phyloP scores from a whole-genome alignment of 805 yeast species.

The Kluyveromyces wickerhamii region DNA sequence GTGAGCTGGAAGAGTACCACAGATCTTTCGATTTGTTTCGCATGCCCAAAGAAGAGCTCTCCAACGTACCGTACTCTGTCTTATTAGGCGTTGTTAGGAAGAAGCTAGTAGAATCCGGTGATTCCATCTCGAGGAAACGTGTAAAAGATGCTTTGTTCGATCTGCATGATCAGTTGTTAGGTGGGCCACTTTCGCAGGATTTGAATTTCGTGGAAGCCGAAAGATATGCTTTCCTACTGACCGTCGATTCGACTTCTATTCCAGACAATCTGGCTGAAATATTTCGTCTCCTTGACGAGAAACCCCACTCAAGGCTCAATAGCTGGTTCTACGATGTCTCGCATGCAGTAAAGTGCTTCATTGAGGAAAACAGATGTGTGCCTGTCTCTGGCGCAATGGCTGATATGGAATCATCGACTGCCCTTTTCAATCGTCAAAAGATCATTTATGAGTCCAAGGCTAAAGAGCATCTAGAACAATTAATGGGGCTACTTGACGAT shows the following conservation, averaged over 20 bases:
- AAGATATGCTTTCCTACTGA: conserved; percentile 37
- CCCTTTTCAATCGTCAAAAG: conserved; percentile 50
- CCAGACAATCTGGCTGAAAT: conserved; percentile 27
- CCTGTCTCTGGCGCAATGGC: conserved; percentile 74
- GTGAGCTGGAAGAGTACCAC: conserved; percentile 45
- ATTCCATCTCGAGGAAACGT: conserved; percentile 26
- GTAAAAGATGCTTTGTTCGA: conserved; percentile 33
- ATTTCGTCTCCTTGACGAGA: conserved; percentile 40
- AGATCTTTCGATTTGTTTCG: conserved; percentile 42
- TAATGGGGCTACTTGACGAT: conserved; percentile 14
- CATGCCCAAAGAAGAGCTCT: conserved; percentile 36
- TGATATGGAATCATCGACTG: conserved; percentile 81
- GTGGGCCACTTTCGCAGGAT: conserved; percentile 21
- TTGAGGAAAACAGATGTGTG: conserved; percentile 20
- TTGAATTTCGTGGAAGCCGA: conserved; percentile 46
- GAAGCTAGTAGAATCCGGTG: conserved; percentile 30
- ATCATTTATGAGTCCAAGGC: conserved; percentile 51
- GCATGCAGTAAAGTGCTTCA: not conserved
- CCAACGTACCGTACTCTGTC: conserved; percentile 64
- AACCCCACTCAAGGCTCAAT: not conserved
- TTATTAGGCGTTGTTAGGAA: conserved; percentile 49
- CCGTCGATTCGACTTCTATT: not conserved
- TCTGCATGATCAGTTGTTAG: conserved; percentile 27
- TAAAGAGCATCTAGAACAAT: conserved; percentile 35
- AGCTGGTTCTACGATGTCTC: not conserved